phyloP scores from a whole-genome alignment of 352 stramenopile genomes.

The Thalassiosira pacifica region DNA sequence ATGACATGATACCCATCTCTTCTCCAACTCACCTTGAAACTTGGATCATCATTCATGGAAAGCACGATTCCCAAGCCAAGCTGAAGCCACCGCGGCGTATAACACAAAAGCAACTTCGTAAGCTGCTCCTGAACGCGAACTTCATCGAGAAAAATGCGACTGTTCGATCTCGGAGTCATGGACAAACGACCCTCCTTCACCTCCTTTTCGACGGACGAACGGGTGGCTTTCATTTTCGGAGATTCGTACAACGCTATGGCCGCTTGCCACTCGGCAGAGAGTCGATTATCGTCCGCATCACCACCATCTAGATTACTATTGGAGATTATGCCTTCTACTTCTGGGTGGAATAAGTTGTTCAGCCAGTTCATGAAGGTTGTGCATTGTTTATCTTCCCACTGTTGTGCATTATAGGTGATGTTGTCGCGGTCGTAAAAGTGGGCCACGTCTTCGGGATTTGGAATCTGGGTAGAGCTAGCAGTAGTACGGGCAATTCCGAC shows the following conservation, averaged over 20 bases:
- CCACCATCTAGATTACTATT: neutral
- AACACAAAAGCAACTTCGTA: conserved; percentile 56
- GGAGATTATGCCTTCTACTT: no score
- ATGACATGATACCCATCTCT: neutral
- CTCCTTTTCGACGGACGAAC: conserved; percentile 46
- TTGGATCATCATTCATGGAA: conserved; percentile 16
- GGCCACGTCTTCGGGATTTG: neutral
- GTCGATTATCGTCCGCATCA: conserved; percentile 18
- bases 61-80: conserved; percentile 57
- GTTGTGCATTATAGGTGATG: conserved; percentile 40
- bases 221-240: conserved; percentile 29
- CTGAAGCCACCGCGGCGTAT: conserved; percentile 50
- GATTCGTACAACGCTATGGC: conserved; percentile 53
- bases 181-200: conserved; percentile 53
- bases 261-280: conserved; percentile 32
- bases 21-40: neutral
- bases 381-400: conserved; percentile 80
- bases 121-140: conserved; percentile 45
- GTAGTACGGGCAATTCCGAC: conserved; percentile 30
- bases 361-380: conserved; percentile 75
- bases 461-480: no score
- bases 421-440: conserved; percentile 12
- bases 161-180: conserved; percentile 35
- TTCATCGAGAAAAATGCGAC: conserved; percentile 50
- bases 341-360: conserved; percentile 74